Evolutionary conservation across 208 protist species (phyloP), one percentile per base, ranked within the genome.

Genomic region (Crithidia sp.): DNA sequence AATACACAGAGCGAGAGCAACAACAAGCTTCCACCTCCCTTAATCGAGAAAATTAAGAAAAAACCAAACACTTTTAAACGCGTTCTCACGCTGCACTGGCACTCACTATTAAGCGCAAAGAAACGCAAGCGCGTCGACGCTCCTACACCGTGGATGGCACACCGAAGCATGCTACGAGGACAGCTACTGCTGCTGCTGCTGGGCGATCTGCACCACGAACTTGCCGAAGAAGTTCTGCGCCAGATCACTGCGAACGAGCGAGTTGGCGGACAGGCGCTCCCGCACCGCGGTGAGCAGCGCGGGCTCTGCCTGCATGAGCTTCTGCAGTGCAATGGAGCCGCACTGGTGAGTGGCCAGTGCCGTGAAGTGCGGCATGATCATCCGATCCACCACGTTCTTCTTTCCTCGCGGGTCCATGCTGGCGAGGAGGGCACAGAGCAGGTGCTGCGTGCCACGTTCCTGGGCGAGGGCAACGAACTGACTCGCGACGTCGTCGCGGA

Each of bases 161-260:
- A 28, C 28, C 28, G 28, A 28, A 2, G 28, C 28, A 1, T 36
- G 39, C 16, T 45, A 2, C 7, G 4, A n/a, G 37, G 13, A 12
- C 16, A 53, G 47, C 13, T 67, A 19, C 43, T 58, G 40, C 64
- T 67, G 58, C 57, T 37, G 57, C 47, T 76, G 69, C 60, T 75
- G 65, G 37, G 86, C 85, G 66, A 93, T 93, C 59, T 92, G 86
- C 44, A 96, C 91, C 17, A 96, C 87, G 81, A 93, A 96, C 73
- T 94, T 94, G 47, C 91, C 89, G 74, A 86, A 93, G 73, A 94
- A 96, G 73, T 91, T 92, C 74, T 91, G 85, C 63, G 87, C 79
- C 49, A 94, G 68, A 54, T 92, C 88, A 60, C 83, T 88, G 50
- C 87, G 85, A 28, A 93, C 62, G 4, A 69, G 71, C 2, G 64